A percentile compares a stretch with the other conserved stretches of the same genome.
These are phyloP conservation scores for Pythium aristosporum DNA, from an alignment of 352 stramenopile genomes.

Conservation along the genomic window DNA sequence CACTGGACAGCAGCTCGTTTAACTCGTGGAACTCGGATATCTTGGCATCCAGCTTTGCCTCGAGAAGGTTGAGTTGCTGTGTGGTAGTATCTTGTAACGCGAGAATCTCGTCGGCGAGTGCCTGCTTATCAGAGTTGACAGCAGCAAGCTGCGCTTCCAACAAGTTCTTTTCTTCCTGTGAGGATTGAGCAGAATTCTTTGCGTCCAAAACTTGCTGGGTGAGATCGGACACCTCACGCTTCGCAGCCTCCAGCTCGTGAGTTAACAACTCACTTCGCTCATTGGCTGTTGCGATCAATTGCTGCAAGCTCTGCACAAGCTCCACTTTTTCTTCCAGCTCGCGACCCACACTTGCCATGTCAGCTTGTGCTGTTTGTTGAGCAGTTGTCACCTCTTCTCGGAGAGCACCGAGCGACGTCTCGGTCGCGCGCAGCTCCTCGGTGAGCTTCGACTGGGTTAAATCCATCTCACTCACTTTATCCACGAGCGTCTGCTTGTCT, in stretches of 20 bases:
- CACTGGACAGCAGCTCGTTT: slow-evolving; percentile 42
- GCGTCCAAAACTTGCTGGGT: background rate
- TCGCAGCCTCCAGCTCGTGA: slow-evolving; percentile 2
- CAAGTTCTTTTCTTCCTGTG: background rate
- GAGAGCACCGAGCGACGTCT: background rate
- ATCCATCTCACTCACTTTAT: background rate
- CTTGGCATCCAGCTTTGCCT: slow-evolving; percentile 43
- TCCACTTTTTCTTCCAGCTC: slow-evolving; percentile 11
- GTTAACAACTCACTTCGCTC: slow-evolving; percentile 3
- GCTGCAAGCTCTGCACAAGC: slow-evolving; percentile 6
- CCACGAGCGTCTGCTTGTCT: background rate
- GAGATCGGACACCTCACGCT: background rate
- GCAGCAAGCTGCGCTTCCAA: slow-evolving; percentile 1
- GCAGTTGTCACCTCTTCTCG: background rate
- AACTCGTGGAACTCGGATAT: slow-evolving; percentile 58
- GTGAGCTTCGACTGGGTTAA: background rate
- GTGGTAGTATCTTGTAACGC: slow-evolving; percentile 3
- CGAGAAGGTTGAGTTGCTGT: slow-evolving; percentile 14
- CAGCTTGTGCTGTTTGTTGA: background rate
- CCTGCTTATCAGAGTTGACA: slow-evolving; percentile 3
- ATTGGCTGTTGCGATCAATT: background rate
- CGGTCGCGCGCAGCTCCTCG: background rate
- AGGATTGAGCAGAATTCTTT: background rate
- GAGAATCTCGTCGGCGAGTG: slow-evolving; percentile 14
- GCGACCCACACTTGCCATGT: background rate